Evolutionary conservation across 2,329 filamentous ascomycete genomes (phyloP).

Genomic region (Lecanicillium sp.): DNA sequence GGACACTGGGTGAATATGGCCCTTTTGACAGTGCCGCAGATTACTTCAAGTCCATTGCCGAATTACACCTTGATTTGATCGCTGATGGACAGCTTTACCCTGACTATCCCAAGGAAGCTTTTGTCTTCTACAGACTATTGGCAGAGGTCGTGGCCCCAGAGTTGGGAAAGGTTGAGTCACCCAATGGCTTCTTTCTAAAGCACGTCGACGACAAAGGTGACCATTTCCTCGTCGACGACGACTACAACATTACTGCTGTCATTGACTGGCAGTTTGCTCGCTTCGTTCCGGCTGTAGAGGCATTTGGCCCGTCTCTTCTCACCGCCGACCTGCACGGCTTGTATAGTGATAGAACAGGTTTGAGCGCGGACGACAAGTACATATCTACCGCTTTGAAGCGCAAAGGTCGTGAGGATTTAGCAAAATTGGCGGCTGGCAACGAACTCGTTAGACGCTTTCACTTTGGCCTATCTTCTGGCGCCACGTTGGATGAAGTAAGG

Average conservation of each 20-base stretch:
- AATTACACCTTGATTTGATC: constrained; percentile 1
- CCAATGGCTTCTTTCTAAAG: constrained; percentile 27
- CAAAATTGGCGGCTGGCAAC: too few relatives aligned
- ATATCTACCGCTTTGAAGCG: not conserved
- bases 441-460: too few relatives aligned
- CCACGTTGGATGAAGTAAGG: too few relatives aligned
- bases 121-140: constrained; percentile 27
- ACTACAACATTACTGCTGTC: constrained; percentile 30
- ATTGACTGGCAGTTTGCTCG: constrained; percentile 6
- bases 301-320: constrained; percentile 4
- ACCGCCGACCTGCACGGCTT: not conserved
- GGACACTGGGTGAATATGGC: not conserved
- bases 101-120: constrained; percentile 14
- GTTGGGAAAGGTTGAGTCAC: not conserved
- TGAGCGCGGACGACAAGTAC: not conserved
- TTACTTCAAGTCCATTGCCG: not conserved
- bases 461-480: too few relatives aligned
- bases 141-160: constrained; percentile 9
- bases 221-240: constrained; percentile 31
- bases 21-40: not conserved
- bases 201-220: constrained; percentile 37
- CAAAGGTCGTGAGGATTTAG: too few relatives aligned
- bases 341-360: not conserved
- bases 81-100: constrained; percentile 16
- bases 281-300: constrained; percentile 1